Percentiles rank a stretch among this genome's conserved stretches.
phyloP scores from a whole-genome alignment of 2,329 filamentous ascomycete genomes.

The Colletotrichum tropicicola region DNA sequence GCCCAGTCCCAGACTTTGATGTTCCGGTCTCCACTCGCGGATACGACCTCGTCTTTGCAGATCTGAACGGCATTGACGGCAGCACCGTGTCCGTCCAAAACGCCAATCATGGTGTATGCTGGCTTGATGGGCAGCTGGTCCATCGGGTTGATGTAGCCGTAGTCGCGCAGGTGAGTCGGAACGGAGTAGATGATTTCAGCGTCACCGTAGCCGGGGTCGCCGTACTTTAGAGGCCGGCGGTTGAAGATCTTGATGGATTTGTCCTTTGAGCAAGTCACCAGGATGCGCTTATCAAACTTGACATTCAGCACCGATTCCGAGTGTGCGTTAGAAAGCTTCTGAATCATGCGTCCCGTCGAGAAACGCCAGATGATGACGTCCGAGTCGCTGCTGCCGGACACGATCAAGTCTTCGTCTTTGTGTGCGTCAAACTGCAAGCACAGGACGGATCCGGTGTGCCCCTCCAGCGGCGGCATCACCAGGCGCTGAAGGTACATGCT shows the following conservation, averaged over 20 bases:
- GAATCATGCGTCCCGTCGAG: slow-evolving; percentile 85
- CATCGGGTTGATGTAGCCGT: slow-evolving; percentile 57
- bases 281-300: slow-evolving; percentile 87
- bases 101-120: slow-evolving; percentile 81
- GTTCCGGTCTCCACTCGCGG: slow-evolving; percentile 90
- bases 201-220: slow-evolving; percentile 64
- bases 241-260: slow-evolving; percentile 98
- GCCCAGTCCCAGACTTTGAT: slow-evolving; percentile 97
- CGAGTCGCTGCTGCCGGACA: slow-evolving; percentile 93
- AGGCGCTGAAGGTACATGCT: slow-evolving; percentile 83
- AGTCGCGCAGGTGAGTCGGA: slow-evolving; percentile 59
- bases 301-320: slow-evolving; percentile 93
- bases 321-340: slow-evolving; percentile 81
- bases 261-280: slow-evolving; percentile 98
- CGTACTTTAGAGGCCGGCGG: slow-evolving; percentile 71
- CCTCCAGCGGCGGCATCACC: slow-evolving; percentile 75
- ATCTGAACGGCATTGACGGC: slow-evolving; percentile 98
- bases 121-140: slow-evolving; percentile 63
- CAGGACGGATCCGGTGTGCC: slow-evolving; percentile 86
- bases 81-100: slow-evolving; percentile 83
- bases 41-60: slow-evolving; percentile 85
- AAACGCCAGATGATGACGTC: slow-evolving; percentile 93
- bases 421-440: slow-evolving; percentile 95
- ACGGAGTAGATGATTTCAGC: slow-evolving; percentile 59
- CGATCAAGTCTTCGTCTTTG: slow-evolving; percentile 88